Percentiles rank a stretch among this genome's conserved stretches.
Conservation (phyloP, 2,329 filamentous ascomycete species). For the Trematosphaeria pertusa region DNA sequence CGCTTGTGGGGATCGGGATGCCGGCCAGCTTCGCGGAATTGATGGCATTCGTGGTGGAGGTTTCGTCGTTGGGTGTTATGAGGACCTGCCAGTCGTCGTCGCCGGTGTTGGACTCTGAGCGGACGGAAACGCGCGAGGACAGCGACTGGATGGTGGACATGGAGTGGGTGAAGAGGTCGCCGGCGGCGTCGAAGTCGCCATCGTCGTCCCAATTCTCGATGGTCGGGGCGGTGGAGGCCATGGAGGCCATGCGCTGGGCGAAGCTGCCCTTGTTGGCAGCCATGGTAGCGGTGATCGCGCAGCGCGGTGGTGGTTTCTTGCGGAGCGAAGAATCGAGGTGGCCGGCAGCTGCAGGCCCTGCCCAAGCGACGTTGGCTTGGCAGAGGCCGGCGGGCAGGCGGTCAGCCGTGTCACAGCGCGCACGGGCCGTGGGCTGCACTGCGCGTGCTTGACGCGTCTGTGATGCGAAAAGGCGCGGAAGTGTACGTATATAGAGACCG, state of each 20-base stretch:
- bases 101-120: slow-evolving; percentile 76
- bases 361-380: too few relatives aligned
- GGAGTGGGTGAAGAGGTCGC: slow-evolving; percentile 77
- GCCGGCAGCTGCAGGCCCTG: too few relatives aligned
- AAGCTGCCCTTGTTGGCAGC: slow-evolving; percentile 45
- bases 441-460: slow-evolving; percentile 20
- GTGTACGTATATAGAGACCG: too few relatives aligned
- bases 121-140: slow-evolving; percentile 83
- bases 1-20: slow-evolving; percentile 86
- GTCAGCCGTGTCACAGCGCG: too few relatives aligned
- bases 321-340: too few relatives aligned
- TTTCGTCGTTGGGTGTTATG: slow-evolving; percentile 83
- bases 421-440: slow-evolving; percentile 11
- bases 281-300: slow-evolving; percentile 35
- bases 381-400: too few relatives aligned
- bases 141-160: slow-evolving; percentile 74
- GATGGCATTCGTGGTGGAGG: slow-evolving; percentile 84
- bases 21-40: slow-evolving; percentile 85
- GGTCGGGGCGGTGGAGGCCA: slow-evolving; percentile 61
- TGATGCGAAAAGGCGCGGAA: slow-evolving; percentile 2
- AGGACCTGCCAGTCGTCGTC: slow-evolving; percentile 91
- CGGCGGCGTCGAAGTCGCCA: slow-evolving; percentile 54
- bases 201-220: slow-evolving; percentile 73
- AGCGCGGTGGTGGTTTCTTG: slow-evolving; percentile 19
- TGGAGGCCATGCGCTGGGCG: slow-evolving; percentile 51